Conservation (phyloP, 345 rosid genomes). For the Firmiana major region DNA sequence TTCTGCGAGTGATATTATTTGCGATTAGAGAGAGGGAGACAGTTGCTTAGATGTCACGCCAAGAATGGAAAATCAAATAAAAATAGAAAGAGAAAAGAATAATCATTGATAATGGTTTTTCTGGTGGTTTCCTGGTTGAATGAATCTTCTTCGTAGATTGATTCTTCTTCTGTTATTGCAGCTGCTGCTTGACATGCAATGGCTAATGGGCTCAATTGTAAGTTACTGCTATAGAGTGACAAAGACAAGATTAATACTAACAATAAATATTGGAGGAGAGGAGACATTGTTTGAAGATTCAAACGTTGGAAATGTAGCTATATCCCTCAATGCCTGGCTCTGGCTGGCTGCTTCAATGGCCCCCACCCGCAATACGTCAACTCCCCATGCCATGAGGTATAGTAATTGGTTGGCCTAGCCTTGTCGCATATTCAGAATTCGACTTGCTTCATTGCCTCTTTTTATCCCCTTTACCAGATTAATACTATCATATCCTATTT, state of each 20-base stretch:
- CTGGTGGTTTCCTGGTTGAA: background rate
- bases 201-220: background rate
- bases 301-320: background rate
- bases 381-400: background rate
- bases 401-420: background rate
- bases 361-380: too few relatives aligned
- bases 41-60: background rate
- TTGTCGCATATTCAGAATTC: slow-evolving; percentile 9
- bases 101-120: background rate
- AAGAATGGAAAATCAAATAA: background rate
- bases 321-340: too few relatives aligned
- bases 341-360: too few relatives aligned
- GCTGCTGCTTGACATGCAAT: too few relatives aligned
- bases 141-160: background rate
- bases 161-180: too few relatives aligned
- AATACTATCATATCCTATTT: too few relatives aligned
- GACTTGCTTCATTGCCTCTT: background rate
- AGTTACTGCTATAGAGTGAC: background rate
- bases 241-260: background rate
- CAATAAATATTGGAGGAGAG: background rate
- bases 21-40: background rate
- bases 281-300: background rate
- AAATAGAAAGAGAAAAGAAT: background rate
- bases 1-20: background rate
- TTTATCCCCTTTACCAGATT: too few relatives aligned